Conservation (phyloP, 2,329 filamentous ascomycete genomes). For the Trichoderma lentiforme region DNA sequence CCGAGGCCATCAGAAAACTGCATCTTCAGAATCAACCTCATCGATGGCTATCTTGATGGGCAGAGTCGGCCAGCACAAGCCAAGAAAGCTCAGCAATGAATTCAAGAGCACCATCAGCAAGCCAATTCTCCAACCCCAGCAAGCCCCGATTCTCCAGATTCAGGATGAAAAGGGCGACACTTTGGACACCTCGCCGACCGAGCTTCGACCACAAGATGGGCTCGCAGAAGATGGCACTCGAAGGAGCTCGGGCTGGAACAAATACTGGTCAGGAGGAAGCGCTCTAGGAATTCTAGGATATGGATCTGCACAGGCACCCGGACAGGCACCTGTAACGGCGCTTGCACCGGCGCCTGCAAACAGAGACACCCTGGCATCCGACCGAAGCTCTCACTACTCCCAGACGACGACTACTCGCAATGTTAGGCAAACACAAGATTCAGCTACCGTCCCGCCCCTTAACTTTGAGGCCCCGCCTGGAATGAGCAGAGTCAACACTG, state of each 20-base stretch:
- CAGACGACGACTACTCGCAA: slow-evolving; percentile 27
- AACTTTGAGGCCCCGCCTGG: slow-evolving; percentile 61
- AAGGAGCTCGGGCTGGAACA: slow-evolving; percentile 71
- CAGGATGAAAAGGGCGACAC: slow-evolving; percentile 43
- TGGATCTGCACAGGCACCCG: slow-evolving; percentile 37
- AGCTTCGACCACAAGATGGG: slow-evolving; percentile 36
- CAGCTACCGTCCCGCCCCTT: slow-evolving; percentile 67
- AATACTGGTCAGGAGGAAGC: slow-evolving; percentile 73
- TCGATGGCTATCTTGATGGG: slow-evolving; percentile 67
- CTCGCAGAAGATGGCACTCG: slow-evolving; percentile 44
- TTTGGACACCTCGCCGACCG: slow-evolving; percentile 33
- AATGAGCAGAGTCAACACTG: slow-evolving; percentile 64
- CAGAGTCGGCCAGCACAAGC: slow-evolving; percentile 49
- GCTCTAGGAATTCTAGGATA: slow-evolving; percentile 64
- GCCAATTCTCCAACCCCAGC: slow-evolving; percentile 50
- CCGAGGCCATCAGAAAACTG: slow-evolving; percentile 50
- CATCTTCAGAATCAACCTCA: slow-evolving; percentile 57
- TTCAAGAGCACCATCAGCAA: slow-evolving; percentile 62
- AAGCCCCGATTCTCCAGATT: slow-evolving; percentile 32
- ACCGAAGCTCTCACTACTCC: slow-evolving; percentile 56
- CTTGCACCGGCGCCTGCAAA: slow-evolving; percentile 28
- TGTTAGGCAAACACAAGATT: slow-evolving; percentile 57
- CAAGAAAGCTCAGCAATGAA: slow-evolving; percentile 54
- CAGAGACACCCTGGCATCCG: slow-evolving; percentile 52
- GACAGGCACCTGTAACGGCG: not conserved